Conservation (phyloP, 2,329 filamentous ascomycete genomes). For the Stagonosporopsis vannaccii region DNA sequence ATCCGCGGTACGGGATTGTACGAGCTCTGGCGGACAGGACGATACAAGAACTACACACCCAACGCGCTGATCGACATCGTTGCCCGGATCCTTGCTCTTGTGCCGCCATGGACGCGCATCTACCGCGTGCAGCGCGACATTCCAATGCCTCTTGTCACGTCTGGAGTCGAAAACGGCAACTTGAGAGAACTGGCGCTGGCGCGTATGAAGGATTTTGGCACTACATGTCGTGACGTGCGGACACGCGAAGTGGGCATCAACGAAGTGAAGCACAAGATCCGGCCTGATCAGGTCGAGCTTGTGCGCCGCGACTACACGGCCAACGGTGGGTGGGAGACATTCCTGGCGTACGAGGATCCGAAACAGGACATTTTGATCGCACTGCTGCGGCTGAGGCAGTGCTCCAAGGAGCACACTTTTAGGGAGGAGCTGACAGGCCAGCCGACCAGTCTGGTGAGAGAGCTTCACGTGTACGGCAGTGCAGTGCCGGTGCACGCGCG, state of each 20-base stretch:
- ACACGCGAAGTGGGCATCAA: slow-evolving; percentile 98
- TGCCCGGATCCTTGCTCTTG: slow-evolving; percentile 90
- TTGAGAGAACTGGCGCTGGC: slow-evolving; percentile 90
- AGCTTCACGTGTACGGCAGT: slow-evolving; percentile 95
- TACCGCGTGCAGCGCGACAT: slow-evolving; percentile 99
- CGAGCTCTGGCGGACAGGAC: slow-evolving; percentile 94
- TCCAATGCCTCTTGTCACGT: slow-evolving; percentile 99
- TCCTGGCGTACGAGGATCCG: slow-evolving; percentile 95
- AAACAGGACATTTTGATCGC: slow-evolving; percentile 98
- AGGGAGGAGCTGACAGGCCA: slow-evolving; percentile 84
- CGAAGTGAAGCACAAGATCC: slow-evolving; percentile 98
- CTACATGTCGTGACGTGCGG: slow-evolving; percentile 92
- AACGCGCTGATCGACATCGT: slow-evolving; percentile 96
- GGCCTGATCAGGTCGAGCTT: slow-evolving; percentile 94
- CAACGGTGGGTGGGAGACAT: slow-evolving; percentile 98
- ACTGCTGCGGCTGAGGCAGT: slow-evolving; percentile 86
- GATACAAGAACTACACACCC: slow-evolving; percentile 98
- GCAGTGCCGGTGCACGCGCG: slow-evolving; percentile 97
- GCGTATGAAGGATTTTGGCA: slow-evolving; percentile 99
- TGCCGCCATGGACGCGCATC: slow-evolving; percentile 97
- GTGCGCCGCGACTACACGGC: slow-evolving; percentile 92
- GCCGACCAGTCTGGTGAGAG: slow-evolving; percentile 88
- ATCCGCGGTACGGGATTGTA: slow-evolving; percentile 96
- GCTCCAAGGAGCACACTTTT: slow-evolving; percentile 90
- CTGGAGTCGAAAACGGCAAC: slow-evolving; percentile 97